Evolutionary conservation across 306 rosid genomes (phyloP).

Genomic region (Alnus glutinosa): DNA sequence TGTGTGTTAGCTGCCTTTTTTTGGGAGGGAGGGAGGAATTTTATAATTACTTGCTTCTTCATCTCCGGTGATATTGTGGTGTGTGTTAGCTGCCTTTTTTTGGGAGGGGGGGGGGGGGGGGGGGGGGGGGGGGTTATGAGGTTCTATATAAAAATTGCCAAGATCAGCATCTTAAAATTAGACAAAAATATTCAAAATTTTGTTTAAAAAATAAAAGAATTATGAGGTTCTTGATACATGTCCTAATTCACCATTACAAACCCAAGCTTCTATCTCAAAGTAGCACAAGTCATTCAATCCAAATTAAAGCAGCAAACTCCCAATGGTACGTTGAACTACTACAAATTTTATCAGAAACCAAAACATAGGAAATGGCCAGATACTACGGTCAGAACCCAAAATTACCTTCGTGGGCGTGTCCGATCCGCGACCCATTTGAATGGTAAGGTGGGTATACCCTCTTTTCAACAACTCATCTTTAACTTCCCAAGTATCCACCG

Average conservation of each 20-base stretch:
- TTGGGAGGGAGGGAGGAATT: too few relatives aligned
- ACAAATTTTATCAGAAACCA: neutral
- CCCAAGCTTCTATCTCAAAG: neutral
- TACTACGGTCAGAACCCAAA: neutral
- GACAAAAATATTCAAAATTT: neutral
- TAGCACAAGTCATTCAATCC: neutral
- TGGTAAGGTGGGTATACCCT: conserved; percentile 73
- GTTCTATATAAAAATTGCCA: neutral
- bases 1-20: neutral
- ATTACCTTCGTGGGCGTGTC: conserved; percentile 67
- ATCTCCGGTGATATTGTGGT: neutral
- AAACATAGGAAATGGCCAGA: neutral
- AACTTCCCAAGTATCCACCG: conserved; percentile 48
- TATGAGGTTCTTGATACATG: neutral
- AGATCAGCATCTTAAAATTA: neutral
- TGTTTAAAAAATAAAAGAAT: too few relatives aligned
- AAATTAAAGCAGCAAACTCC: neutral
- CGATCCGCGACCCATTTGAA: conserved; percentile 84
- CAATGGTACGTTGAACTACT: neutral
- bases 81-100: neutral
- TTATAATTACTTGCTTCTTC: neutral
- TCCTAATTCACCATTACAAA: neutral
- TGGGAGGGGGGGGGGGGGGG: neutral
- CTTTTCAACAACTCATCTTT: conserved; percentile 51
- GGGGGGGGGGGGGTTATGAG: neutral